Base-by-base conservation (phyloP, 2,329 filamentous ascomycete genomes). In the Tolypocladium amazonense region DNA sequence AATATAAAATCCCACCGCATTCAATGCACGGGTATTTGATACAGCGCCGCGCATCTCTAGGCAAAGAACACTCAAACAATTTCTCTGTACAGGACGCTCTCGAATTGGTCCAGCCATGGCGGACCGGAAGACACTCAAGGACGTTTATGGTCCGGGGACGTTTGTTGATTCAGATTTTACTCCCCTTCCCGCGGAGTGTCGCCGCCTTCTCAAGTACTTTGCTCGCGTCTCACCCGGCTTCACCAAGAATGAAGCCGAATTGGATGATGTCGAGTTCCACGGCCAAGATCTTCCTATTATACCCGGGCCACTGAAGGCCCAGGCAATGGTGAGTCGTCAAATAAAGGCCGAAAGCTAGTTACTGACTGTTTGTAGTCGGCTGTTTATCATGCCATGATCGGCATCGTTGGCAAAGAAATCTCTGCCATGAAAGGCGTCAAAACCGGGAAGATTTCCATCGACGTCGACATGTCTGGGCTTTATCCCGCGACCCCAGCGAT, bases 391-490 rank as follows among this genome's bases (percentile, higher is more conserved):
- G 72, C 68, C 43, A 73, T 74, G 71, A 63, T 64, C 1, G 72
- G 71, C 38, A 65, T 76, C n/a, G 63, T 75, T 7, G 70, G 68
- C 53, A 67, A 72, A 60, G 70, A 74, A 59, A 69, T 76, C 23
- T 68, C 72, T 2, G 63, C 69, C 2, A 60, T 75, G 38, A 66
- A 71, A 55, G 71, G 71, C 35, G 59, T 60, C 4, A 53, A 66
- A 1, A 67, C 65, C 56, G 50, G 68, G 15, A 62, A 62, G 37
- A 65, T 79, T n/a, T 71, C 67, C 0, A 70, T 81, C 59, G 73
- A 81, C 64, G 80, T 77, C 0, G 77, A 78, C 25, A 77, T 81
- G 38, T 72, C 75, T 1, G 75, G 70, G 0, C 66, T 81, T 9
- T 81, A 59, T 25, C 60, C 58, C 18, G 61, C 57, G 2, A 63